Base-by-base conservation (phyloP, 805 yeast genomes). In the Sporopachydermia quercuum region DNA sequence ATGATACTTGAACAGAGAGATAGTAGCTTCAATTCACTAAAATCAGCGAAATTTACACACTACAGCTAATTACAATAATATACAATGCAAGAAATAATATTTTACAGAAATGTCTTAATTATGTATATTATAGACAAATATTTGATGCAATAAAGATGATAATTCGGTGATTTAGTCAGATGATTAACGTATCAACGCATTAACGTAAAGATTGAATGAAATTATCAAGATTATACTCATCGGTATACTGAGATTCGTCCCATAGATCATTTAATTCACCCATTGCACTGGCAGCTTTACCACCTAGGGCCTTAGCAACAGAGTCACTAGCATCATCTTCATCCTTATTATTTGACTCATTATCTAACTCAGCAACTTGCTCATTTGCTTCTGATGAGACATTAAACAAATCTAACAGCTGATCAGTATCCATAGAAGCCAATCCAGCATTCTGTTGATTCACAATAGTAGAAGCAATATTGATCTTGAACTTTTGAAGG, bases 381-480 rank as follows among this genome's bases (percentile, higher is more conserved):
- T 63, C 53, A 3, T 42, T 49, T 4, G 52, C 49, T 14, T 39
- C 46, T 35, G 75, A 83, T 40, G 79, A 81, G 4, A 79, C 78
- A 47, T 83, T 85, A 54, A 91, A 91, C 54, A 91, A 62, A 53
- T 91, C 97, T 34, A 91, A 63, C 43, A 91, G 66, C 58, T 91
- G 97, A 53, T 83, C 85, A 0, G 99, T 89, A 52, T 85, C 96
- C 98, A 91, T 91, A 0, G 96, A 83, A 2, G 84, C 74, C 45
- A 91, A 69, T 1, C 97, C 97, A n/a, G 94, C 74, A 56, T 91
- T 91, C 54, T 91, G 98, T 57, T 91, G 99, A 54, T 86, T 87
- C 40, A 91, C 93, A 49, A 91, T 82, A 0, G 97, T 83, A 0
- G 94, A 83, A 0, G 98, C 99, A 53, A 91, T 85, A 54, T 91